Percentiles rank a stretch among this genome's conserved stretches.
These are phyloP conservation scores for Wickerhamiella occidentalis DNA, from an alignment of 805 yeast species.

Conservation along the genomic window DNA sequence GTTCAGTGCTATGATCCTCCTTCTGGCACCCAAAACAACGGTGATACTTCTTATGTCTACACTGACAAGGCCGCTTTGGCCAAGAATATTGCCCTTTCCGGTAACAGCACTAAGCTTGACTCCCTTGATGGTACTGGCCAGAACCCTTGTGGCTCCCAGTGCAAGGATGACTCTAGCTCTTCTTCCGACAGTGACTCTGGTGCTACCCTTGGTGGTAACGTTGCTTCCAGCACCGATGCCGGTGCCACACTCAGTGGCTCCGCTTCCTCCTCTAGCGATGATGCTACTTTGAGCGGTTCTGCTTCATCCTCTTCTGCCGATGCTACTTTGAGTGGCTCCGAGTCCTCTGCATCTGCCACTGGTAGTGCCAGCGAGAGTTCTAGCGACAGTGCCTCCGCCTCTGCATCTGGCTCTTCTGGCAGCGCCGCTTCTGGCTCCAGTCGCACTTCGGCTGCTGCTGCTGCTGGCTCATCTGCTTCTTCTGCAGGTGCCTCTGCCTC, in stretches of 20 bases:
- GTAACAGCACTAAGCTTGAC: conserved; percentile 48
- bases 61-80: conserved; percentile 36
- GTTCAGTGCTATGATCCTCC: conserved; percentile 71
- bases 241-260: conserved; percentile 14
- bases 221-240: conserved; percentile 3
- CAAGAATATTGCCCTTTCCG: conserved; percentile 46
- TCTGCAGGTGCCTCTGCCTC: conserved; percentile 9
- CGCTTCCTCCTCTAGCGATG: conserved; percentile 12
- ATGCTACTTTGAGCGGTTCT: conserved; percentile 10
- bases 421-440: conserved; percentile 13
- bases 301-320: conserved; percentile 13
- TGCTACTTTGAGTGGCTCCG: conserved; percentile 12
- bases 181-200: conserved; percentile 14
- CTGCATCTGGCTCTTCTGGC: conserved; percentile 5
- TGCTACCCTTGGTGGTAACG: conserved; percentile 12
- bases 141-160: conserved; percentile 29
- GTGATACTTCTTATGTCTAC: conserved; percentile 43
- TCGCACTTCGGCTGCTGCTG: conserved; percentile 14
- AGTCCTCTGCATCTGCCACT: conserved; percentile 13
- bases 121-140: conserved; percentile 54
- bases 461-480: neutral
- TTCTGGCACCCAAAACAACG: conserved; percentile 34
- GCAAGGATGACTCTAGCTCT: conserved; percentile 11
- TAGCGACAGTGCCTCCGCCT: too few relatives aligned
- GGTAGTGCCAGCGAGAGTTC: conserved; percentile 9